Evolutionary conservation across 73 alveolate genomes (phyloP).

Genomic region (Tetrahymena borealis): DNA sequence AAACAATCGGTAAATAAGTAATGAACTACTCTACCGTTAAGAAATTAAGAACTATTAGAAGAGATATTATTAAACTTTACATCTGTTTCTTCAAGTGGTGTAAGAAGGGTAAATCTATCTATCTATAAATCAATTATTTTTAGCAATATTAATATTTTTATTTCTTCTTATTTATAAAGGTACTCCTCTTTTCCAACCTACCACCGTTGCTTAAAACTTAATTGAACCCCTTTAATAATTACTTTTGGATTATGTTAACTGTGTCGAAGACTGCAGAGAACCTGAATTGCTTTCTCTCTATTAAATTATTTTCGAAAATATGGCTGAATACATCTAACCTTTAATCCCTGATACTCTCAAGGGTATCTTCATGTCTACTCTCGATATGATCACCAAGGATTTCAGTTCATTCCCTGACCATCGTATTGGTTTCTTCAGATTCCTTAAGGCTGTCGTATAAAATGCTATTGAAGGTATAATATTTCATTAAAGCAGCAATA

Average conservation of each 20-base stretch:
- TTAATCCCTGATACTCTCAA: slow-evolving; percentile 69
- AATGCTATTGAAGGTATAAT: not conserved
- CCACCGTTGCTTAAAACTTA: not conserved
- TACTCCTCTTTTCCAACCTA: slow-evolving; percentile 40
- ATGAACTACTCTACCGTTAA: slow-evolving; percentile 45
- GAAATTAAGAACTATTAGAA: slow-evolving; percentile 60
- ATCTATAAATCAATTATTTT: no score
- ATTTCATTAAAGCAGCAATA: no score
- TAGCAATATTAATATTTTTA: slow-evolving; percentile 8
- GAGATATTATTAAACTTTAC: slow-evolving; percentile 64
- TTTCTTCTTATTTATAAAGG: slow-evolving; percentile 45
- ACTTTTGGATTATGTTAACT: slow-evolving; percentile 71
- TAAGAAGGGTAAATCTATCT: slow-evolving; percentile 19
- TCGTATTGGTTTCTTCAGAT: slow-evolving; percentile 80
- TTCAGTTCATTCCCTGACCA: slow-evolving; percentile 89
- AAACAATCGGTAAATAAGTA: slow-evolving; percentile 44
- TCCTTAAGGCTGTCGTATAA: slow-evolving; percentile 71
- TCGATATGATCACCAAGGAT: slow-evolving; percentile 80
- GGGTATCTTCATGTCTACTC: slow-evolving; percentile 67
- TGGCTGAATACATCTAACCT: slow-evolving; percentile 61
- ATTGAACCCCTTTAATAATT: slow-evolving; percentile 58
- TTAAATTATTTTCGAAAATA: slow-evolving; percentile 69
- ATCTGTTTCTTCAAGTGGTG: slow-evolving; percentile 45
- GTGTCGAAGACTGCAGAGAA: slow-evolving; percentile 84
- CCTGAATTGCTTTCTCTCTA: slow-evolving; percentile 88